Base-by-base conservation (phyloP, 805 yeast genomes). In the Candida andamanensis region DNA sequence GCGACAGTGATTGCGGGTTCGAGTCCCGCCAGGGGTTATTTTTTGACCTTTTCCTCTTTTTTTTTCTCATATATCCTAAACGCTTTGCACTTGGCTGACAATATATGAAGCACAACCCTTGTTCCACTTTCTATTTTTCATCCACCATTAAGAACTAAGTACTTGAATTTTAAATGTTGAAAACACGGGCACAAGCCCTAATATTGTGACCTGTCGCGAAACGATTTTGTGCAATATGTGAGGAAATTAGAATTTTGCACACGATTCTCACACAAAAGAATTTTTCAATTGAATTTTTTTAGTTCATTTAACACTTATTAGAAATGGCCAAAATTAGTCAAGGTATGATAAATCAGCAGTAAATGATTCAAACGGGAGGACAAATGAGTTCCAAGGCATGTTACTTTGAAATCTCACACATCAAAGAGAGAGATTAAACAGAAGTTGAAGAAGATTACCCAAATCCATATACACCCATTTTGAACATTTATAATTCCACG, bases 1-100 rank as follows among this genome's bases (percentile, higher is more conserved):
- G 80, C 61, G 74, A 68, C 67, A 63, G 68, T 64, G 81, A 75
- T 75, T 74, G 80, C 77, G 81, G 78, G 81, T 75, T 75, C 81
- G 80, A 75, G 77, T 75, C 81, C 80, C 79, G 78, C 79, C 78
- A 66, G 69, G 80, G 76, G 76, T 65, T 68, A 19, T 15, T 32
- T 27, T 35, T 28, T 19, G 22, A 19, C 8, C 11, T 11, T 19
- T 8, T 8, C 22, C 8, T 19, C 10, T 19, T 19, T 19, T 8
- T 8, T 19, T 19, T 8, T 11, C 22, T 11, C 22, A 19, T 8
- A n/a, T n/a, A n/a, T n/a, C n/a, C n/a, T n/a, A n/a, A n/a, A n/a
- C n/a, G n/a, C n/a, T n/a, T n/a, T n/a, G n/a, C n/a, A n/a, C n/a
- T n/a, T n/a, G n/a, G n/a, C n/a, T n/a, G n/a, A n/a, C n/a, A n/a